phyloP scores from a whole-genome alignment of 371 early-diverging fungal species.

The Lichtheimia ramosa region DNA sequence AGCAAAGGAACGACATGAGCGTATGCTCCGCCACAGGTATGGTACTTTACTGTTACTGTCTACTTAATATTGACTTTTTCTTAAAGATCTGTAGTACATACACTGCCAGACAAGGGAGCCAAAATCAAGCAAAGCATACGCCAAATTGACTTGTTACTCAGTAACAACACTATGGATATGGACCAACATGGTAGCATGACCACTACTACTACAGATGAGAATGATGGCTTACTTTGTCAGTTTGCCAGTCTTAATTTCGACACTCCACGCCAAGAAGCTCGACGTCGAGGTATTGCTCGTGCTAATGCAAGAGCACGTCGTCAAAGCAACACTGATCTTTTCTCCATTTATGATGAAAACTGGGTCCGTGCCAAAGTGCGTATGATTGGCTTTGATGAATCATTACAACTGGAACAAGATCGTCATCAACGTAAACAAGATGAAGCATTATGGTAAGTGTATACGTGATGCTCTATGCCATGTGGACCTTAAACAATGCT shows the following conservation, averaged over 20 bases:
- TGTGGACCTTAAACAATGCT: background rate
- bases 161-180: background rate
- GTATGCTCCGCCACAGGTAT: constrained; percentile 11
- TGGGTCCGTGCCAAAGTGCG: constrained; percentile 6
- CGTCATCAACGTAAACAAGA: background rate
- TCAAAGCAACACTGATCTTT: background rate
- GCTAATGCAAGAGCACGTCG: constrained; percentile 4
- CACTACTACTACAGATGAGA: background rate
- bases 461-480: no score
- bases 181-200: background rate
- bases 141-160: background rate
- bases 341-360: background rate
- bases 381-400: constrained; percentile 10
- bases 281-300: constrained; percentile 3
- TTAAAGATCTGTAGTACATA: constrained; percentile 1
- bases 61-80: background rate
- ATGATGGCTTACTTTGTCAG: background rate
- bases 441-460: no score
- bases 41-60: background rate
- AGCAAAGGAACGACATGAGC: constrained; percentile 9
- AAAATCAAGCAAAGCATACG: constrained; percentile 9
- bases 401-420: constrained; percentile 4
- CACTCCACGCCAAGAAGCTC: constrained; percentile 8
- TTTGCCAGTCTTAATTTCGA: background rate
- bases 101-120: constrained; percentile 13